These are phyloP conservation scores for Isoetes engelmannii DNA, from an alignment of 83 land plant species.

Conservation along the genomic window DNA sequence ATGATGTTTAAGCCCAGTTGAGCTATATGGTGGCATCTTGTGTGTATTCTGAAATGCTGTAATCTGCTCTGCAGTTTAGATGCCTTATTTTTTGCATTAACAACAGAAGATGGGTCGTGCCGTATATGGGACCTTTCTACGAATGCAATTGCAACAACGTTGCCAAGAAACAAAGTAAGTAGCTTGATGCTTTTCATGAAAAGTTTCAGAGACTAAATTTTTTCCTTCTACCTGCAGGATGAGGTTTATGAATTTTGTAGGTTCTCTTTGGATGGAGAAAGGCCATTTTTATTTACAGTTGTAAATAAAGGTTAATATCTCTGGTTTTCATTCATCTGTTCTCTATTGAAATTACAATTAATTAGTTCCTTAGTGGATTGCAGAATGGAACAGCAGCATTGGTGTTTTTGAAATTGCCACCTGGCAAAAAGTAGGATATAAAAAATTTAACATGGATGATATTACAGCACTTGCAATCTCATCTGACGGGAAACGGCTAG, in stretches of 20 bases:
- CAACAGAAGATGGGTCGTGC: constrained; percentile 29
- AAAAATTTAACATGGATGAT: not conserved
- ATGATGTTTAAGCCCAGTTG: not conserved
- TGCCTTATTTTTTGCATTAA: constrained; percentile 24
- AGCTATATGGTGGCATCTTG: not conserved
- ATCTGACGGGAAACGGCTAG: constrained; percentile 13
- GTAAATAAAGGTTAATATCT: constrained; percentile 18
- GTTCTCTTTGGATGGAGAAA: constrained; percentile 29
- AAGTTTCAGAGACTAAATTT: constrained; percentile 1
- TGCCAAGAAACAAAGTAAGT: constrained; percentile 22
- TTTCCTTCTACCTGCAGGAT: constrained; percentile 14
- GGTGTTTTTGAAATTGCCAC: constrained; percentile 13
- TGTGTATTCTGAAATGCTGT: not conserved
- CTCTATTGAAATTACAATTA: not conserved
- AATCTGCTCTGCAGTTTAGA: constrained; percentile 24
- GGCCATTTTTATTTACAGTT: constrained; percentile 28
- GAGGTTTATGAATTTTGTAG: constrained; percentile 33
- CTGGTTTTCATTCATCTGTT: constrained; percentile 2
- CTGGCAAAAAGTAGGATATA: constrained; percentile 10
- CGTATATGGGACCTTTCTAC: constrained; percentile 33
- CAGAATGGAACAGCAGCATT: constrained; percentile 8
- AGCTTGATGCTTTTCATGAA: not conserved
- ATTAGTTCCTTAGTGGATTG: not conserved
- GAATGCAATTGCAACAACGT: constrained; percentile 2
- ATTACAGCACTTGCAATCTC: constrained; percentile 12